Base-by-base conservation (phyloP, 495 filamentous ascomycete genomes). In the Tuber brumale region DNA sequence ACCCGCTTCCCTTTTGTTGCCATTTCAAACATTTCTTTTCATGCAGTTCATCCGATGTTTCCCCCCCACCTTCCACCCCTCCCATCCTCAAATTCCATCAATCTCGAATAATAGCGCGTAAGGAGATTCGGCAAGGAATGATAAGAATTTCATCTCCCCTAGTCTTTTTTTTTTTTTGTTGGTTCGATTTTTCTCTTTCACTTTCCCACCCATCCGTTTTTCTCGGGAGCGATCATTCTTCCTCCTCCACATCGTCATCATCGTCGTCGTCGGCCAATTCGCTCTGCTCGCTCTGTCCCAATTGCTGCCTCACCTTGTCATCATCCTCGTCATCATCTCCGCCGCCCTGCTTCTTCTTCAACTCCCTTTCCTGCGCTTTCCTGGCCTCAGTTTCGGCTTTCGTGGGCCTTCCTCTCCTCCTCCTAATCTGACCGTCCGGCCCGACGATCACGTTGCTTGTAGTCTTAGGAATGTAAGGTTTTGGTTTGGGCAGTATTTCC, bases 381-480 rank as follows among this genome's bases (percentile, higher is more conserved):
- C 75, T 80, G 14, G 72, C 76, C 70, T 80, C 79, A 23, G 74
- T 74, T 18, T 81, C 79, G 2, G 79, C 79, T 72, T 81, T 81
- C 31, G 79, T 81, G 39, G 79, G 79, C 70, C 79, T 75, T n/a
- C 79, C 79, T 69, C 79, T 81, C 61, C 79, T 81, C 69, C 79
- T 76, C 44, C 76, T 81, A 23, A 75, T 6, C 44, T 81, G 74
- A 0, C 79, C 79, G 39, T 81, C 79, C 31, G 79, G 79, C 23
- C 79, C 79, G 70, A 81, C 39, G 37, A 75, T 44, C 42, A 73
- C 14, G 45, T 73, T 70, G 14, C 78, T 74, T n/a, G 79, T 48
- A 45, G 79, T 77, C 61, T 81, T 80, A 39, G 79, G 79, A 51
- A 77, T 48, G 51, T 81, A 81, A 6, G 79, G 71, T 71, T 80